Evolutionary conservation across 208 protist species (phyloP).

Genomic region (Acanthamoeba royreba): DNA sequence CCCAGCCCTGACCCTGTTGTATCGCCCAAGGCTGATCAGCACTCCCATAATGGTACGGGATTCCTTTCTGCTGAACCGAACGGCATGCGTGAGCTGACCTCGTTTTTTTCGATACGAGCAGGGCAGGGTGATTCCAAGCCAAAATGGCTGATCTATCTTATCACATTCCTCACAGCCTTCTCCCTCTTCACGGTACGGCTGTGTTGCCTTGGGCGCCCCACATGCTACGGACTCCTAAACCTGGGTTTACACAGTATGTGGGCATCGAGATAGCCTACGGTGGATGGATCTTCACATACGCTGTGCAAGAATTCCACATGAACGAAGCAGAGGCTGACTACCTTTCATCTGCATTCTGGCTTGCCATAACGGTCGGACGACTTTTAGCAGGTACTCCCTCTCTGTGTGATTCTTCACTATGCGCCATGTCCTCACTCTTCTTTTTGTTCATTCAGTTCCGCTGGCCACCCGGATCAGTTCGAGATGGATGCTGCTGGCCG

Average conservation of each 20-base stretch:
- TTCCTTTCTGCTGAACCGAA: too few relatives aligned
- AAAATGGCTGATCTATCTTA: not conserved
- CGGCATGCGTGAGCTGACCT: too few relatives aligned
- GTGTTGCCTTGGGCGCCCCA: not conserved
- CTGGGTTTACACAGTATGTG: not conserved
- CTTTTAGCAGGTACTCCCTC: not conserved
- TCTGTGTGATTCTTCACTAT: not conserved
- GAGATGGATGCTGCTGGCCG: not conserved
- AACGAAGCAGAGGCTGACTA: not conserved
- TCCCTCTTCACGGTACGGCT: not conserved
- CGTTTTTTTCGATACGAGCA: not conserved
- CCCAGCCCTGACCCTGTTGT: not conserved
- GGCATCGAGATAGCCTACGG: not conserved
- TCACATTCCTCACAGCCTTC: not conserved
- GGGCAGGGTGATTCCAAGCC: not conserved
- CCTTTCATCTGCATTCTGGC: not conserved
- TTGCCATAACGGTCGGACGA: not conserved
- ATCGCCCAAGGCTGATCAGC: not conserved
- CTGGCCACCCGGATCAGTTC: not conserved
- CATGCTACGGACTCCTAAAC: not conserved
- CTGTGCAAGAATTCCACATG: not conserved
- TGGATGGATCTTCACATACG: not conserved
- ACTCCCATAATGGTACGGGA: not conserved
- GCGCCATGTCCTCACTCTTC: not conserved
- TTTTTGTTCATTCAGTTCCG: not conserved